phyloP scores from a whole-genome alignment of 495 filamentous ascomycete species.

The Penicillium bialowiezense region DNA sequence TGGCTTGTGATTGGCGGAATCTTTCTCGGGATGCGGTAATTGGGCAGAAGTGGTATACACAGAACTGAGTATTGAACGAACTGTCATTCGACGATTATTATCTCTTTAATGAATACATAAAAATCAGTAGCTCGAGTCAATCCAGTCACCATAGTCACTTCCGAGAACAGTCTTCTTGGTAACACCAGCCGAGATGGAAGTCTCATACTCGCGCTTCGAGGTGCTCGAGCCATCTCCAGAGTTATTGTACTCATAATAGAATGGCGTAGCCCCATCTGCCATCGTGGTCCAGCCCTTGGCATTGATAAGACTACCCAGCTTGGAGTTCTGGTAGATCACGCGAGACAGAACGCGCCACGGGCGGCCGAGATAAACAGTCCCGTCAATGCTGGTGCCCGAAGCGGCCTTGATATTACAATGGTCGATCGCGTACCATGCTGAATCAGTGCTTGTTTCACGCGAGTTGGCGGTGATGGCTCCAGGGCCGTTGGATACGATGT shows the following conservation, averaged over 20 bases:
- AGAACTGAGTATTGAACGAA: no score
- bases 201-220: slow-evolving; percentile 51
- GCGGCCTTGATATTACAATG: slow-evolving; percentile 49
- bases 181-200: slow-evolving; percentile 43
- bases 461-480: slow-evolving; percentile 58
- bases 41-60: no score
- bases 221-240: slow-evolving; percentile 55
- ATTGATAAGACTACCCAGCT: slow-evolving; percentile 56
- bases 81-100: no score
- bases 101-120: no score
- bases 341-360: slow-evolving; percentile 64
- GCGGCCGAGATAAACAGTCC: slow-evolving; percentile 61
- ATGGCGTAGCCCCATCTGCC: slow-evolving; percentile 44
- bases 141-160: slow-evolving; percentile 42
- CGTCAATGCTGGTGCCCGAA: slow-evolving; percentile 44
- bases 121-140: slow-evolving; percentile 25
- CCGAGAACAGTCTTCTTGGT: slow-evolving; percentile 52
- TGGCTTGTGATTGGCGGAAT: no score
- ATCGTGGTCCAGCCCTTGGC: slow-evolving; percentile 55
- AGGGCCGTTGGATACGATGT: slow-evolving; percentile 53
- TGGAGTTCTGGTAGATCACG: slow-evolving; percentile 63
- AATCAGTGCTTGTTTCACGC: slow-evolving; percentile 46
- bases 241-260: slow-evolving; percentile 61
- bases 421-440: slow-evolving; percentile 64
- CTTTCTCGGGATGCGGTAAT: no score